Base-by-base conservation (phyloP, 2,329 filamentous ascomycete genomes). In the Zasmidium cellare region DNA sequence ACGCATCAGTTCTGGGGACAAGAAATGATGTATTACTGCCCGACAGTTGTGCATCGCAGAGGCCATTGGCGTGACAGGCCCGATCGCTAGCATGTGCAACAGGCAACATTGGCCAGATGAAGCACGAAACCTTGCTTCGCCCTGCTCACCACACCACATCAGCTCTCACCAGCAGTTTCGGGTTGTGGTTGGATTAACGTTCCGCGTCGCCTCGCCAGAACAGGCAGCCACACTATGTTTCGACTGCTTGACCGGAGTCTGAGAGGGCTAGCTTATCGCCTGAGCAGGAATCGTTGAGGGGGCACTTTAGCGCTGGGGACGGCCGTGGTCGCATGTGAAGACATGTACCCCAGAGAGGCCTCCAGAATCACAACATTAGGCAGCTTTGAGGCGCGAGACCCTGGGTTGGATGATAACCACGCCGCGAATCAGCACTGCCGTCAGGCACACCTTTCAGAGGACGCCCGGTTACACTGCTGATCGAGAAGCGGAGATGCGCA, bases 241-340 rank as follows among this genome's bases (percentile, higher is more conserved):
- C 35, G 3, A 51, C n/a, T 51, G 48, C 48, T 51, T 41, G 25
- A 51, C 25, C 48, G 48, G 48, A 3, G 48, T 18, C 25, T 11
- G 20, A 51, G n/a, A 35, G 12, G 20, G 48, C 48, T 51, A 51
- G 48, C 48, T 35, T 51, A 51, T 51, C 48, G 48, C 25, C 28
- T 22, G 24, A 35, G 18, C 48, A 20, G 2, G 25, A 20, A 18
- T 19, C 12, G 25, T 35, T 20, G 46, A 18, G 45, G 20, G 41
- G 16, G 41, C 16, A 7, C 5, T n/a, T 6, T 46, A 46, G 41
- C 41, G 41, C 41, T 46, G 6, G 16, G 6, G 12, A 25, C 16
- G 5, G 45, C 14, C 16, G 19, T 47, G 45, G 45, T 47, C 11
- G 47, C 47, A 50, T 50, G 47, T 50, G 47, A 50, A 50, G 47